A percentile compares a stretch with the other conserved stretches of the same genome.
phyloP scores from a whole-genome alignment of 2,329 filamentous ascomycete species.

The Colletotrichum filicis region DNA sequence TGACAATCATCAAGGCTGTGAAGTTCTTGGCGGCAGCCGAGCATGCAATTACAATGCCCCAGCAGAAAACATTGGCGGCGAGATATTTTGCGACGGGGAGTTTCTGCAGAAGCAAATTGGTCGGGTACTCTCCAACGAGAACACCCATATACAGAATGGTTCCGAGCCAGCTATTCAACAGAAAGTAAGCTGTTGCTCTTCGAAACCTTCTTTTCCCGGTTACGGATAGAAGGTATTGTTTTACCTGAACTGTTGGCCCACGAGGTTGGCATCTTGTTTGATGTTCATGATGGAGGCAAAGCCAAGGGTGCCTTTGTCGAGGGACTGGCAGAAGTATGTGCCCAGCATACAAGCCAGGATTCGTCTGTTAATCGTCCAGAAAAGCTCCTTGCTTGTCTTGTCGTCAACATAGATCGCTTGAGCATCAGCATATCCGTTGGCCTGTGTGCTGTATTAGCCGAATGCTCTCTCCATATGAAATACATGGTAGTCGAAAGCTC shows the following conservation, averaged over 20 bases:
- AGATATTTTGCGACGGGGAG: constrained; percentile 40
- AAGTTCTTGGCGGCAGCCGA: constrained; percentile 36
- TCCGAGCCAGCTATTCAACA: constrained; percentile 65
- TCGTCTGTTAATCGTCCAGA: constrained; percentile 60
- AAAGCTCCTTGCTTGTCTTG: constrained; percentile 59
- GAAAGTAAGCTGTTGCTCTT: constrained; percentile 44
- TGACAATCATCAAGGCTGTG: constrained; percentile 31
- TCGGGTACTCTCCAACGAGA: constrained; percentile 69
- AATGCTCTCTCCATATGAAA: too few relatives aligned
- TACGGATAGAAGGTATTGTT: too few relatives aligned
- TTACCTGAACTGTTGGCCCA: constrained; percentile 45
- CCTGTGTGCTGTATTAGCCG: neutral
- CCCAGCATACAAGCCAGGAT: constrained; percentile 62
- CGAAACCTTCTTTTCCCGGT: too few relatives aligned
- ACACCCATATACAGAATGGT: constrained; percentile 70
- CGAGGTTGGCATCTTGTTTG: constrained; percentile 58
- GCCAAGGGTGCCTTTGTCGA: constrained; percentile 43
- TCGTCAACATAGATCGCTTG: constrained; percentile 55
- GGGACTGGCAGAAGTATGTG: constrained; percentile 56
- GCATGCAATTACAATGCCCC: constrained; percentile 54
- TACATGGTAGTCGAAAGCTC: too few relatives aligned
- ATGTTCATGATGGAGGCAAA: constrained; percentile 67
- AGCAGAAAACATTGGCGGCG: constrained; percentile 49
- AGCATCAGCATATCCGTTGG: constrained; percentile 4
- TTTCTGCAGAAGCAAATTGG: constrained; percentile 63